These are phyloP conservation scores for Fusarium oligoseptatum DNA, from an alignment of 2,329 filamentous ascomycete genomes.

Conservation along the genomic window DNA sequence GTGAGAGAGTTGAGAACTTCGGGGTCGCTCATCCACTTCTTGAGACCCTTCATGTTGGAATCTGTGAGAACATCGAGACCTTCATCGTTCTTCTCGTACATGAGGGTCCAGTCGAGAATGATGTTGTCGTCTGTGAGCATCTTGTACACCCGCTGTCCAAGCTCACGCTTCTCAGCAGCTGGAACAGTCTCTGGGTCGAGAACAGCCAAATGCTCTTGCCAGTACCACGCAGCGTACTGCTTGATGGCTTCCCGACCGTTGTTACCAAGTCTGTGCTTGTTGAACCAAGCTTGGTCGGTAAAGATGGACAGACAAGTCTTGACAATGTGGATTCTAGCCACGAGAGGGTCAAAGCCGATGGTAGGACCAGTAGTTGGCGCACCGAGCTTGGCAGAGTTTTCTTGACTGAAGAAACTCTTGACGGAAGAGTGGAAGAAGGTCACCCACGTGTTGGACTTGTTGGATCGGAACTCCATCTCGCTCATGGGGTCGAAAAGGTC, in stretches of 20 bases:
- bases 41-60: conserved; percentile 53
- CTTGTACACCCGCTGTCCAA: conserved; percentile 51
- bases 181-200: conserved; percentile 49
- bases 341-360: conserved; percentile 53
- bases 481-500: conserved; percentile 49
- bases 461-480: conserved; percentile 58
- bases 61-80: conserved; percentile 58
- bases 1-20: conserved; percentile 49
- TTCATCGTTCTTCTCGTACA: conserved; percentile 57
- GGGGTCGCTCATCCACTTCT: conserved; percentile 53
- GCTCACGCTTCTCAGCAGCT: conserved; percentile 47
- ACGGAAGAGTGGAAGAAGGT: conserved; percentile 58
- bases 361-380: conserved; percentile 29
- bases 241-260: conserved; percentile 49
- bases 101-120: conserved; percentile 56
- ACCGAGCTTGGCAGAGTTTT: conserved; percentile 42
- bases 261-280: conserved; percentile 42
- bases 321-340: conserved; percentile 55
- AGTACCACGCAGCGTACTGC: conserved; percentile 60
- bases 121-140: conserved; percentile 55
- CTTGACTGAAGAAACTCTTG: conserved; percentile 55
- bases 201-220: conserved; percentile 57
- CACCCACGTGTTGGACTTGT: conserved; percentile 55
- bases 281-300: conserved; percentile 50
- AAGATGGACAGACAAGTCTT: conserved; percentile 57